phyloP scores from a whole-genome alignment of 345 rosid species.

The Draba incana region DNA sequence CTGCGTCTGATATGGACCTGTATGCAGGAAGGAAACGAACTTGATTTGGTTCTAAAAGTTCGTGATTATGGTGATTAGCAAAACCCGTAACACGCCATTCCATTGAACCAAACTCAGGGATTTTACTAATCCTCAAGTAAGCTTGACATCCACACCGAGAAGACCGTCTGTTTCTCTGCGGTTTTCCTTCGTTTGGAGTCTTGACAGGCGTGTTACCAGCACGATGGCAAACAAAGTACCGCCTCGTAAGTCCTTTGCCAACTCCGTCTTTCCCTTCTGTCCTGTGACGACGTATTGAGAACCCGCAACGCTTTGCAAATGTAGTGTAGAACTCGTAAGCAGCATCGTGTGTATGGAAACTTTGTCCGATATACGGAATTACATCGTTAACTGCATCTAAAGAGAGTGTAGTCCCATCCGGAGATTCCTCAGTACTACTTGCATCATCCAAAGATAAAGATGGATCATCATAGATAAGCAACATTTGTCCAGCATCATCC shows the following conservation, averaged over 20 bases:
- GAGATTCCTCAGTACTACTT: constrained; percentile 87
- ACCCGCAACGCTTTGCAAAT: constrained; percentile 86
- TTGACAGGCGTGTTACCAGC: constrained; percentile 97
- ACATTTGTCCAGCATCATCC: constrained; percentile 71
- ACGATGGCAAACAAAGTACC: constrained; percentile 95
- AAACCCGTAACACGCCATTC: constrained; percentile 99
- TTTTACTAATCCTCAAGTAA: constrained; percentile 80
- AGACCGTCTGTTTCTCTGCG: constrained; percentile 89
- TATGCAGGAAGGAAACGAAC: constrained; percentile 97
- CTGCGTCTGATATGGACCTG: constrained; percentile 87
- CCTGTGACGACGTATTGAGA: constrained; percentile 92
- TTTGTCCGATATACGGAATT: constrained; percentile 81
- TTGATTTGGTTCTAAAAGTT: constrained; percentile 85
- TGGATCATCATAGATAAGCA: constrained; percentile 75
- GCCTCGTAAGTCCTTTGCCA: constrained; percentile 93
- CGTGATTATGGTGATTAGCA: constrained; percentile 86
- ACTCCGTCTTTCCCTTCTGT: constrained; percentile 98
- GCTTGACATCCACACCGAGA: constrained; percentile 97
- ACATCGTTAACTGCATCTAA: constrained; percentile 64
- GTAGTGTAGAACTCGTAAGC: constrained; percentile 90
- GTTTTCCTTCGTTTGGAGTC: constrained; percentile 64
- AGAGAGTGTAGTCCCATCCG: constrained; percentile 73
- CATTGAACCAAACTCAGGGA: constrained; percentile 63
- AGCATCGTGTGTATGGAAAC: constrained; percentile 83
- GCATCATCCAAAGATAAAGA: constrained; percentile 81